Percentiles rank a stretch among this genome's conserved stretches.
Evolutionary conservation across 768 basidiomycete genomes (phyloP).

Genomic region (Pleurotus pulmonarius): DNA sequence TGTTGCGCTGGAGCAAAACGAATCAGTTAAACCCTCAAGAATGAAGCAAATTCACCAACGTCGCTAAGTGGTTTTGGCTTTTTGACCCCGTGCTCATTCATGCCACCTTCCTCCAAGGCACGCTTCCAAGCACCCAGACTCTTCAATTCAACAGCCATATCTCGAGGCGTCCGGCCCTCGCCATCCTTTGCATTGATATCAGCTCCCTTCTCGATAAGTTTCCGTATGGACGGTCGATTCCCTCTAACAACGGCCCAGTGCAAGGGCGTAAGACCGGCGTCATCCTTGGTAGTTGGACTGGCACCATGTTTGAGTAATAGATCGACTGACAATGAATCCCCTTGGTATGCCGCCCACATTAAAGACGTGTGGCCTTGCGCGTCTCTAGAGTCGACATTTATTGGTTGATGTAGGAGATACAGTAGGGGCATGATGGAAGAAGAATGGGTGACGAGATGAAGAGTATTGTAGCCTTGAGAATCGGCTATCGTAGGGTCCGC

Average conservation of each 20-base stretch:
- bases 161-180: slow-evolving; percentile 82
- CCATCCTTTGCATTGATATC: slow-evolving; percentile 78
- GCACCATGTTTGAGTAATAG: slow-evolving; percentile 86
- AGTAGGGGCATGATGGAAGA: slow-evolving; percentile 92
- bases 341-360: slow-evolving; percentile 99
- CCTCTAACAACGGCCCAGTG: slow-evolving; percentile 99
- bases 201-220: slow-evolving; percentile 82
- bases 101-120: slow-evolving; percentile 84
- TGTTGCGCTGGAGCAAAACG: slow-evolving; percentile 57
- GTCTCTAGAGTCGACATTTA: slow-evolving; percentile 88
- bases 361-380: slow-evolving; percentile 90
- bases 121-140: slow-evolving; percentile 87
- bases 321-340: slow-evolving; percentile 93
- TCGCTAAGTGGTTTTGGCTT: slow-evolving; percentile 69
- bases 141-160: slow-evolving; percentile 94
- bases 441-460: slow-evolving; percentile 94
- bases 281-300: slow-evolving; percentile 70
- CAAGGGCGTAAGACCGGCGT: slow-evolving; percentile 79
- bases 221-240: slow-evolving; percentile 82
- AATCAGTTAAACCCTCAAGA: neutral
- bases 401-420: slow-evolving; percentile 89
- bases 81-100: slow-evolving; percentile 70
- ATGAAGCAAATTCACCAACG: slow-evolving; percentile 27
- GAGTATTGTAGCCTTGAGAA: slow-evolving; percentile 92
- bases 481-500: slow-evolving; percentile 92